Evolutionary conservation across 1,139 yeast genomes (phyloP), one percentile per base, ranked within the genome.

Genomic region (Zygoascus hellenicus): DNA sequence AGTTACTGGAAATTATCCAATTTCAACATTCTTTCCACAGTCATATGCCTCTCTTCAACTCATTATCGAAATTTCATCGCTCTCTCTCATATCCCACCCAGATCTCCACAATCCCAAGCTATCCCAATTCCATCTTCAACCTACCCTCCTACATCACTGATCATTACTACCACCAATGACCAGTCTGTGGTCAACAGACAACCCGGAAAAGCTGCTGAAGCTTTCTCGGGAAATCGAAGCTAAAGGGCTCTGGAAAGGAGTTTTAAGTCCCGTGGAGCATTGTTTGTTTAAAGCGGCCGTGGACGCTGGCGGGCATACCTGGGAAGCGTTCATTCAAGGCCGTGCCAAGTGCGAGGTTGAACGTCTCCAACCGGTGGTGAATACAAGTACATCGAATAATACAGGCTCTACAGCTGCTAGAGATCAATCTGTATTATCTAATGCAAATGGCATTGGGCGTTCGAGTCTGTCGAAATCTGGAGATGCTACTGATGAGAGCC

Each of bases 211-310:
- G 38, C 59, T 70, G 41, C 58, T 59, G 43, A 58, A 53, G 38
- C 57, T 69, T 16, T 74, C 74, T 11, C 56, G 53, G 22, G 67
- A 66, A 46, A 62, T 70, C 32, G 69, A 69, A 43, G 51, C 57
- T 2, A 61, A 62, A 31, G 73, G 65, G 7, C 52, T 59, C 11
- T 70, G 75, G 74, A 55, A 63, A 26, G 66, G 70, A 30, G 68
- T 65, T 48, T 53, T 70, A 39, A 57, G 67, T 14, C 58, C 59
- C 9, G 64, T 60, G 39, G 74, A 70, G 52, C 72, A 69, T 49
- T 61, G 59, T 41, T 47, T 69, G 19, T 67, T 68, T 48, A 58
- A 56, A 40, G 53, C 53, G 40, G 70, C 68, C 4, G 48, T 67
- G 34, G 58, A 56, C 6, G 52, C 55, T 17, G 67, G 66, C 32